These are phyloP conservation scores for Cercospora zeae-maydis DNA, from an alignment of 2,329 filamentous ascomycete species.

Conservation along the genomic window DNA sequence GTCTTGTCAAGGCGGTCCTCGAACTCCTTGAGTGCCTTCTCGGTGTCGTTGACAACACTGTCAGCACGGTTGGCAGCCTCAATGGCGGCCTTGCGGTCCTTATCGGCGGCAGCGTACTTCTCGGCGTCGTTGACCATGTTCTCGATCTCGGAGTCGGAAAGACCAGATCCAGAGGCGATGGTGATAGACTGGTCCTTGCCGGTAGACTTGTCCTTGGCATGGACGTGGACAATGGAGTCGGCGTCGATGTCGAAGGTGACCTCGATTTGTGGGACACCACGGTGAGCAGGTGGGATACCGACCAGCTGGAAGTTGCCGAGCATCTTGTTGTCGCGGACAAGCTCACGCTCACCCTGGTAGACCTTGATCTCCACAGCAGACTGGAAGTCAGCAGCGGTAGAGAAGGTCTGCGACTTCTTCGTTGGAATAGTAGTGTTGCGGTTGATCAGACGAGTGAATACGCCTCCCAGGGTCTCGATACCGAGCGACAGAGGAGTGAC, in stretches of 20 bases:
- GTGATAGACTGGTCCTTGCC: constrained; percentile 99
- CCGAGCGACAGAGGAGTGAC: constrained; percentile 94
- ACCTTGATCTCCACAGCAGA: constrained; percentile 99
- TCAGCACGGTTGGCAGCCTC: constrained; percentile 97
- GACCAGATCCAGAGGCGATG: constrained; percentile 94
- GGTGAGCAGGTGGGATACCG: constrained; percentile 91
- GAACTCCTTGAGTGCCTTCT: constrained; percentile 96
- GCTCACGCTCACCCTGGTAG: constrained; percentile 99
- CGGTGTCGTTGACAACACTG: constrained; percentile 92
- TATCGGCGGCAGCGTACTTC: constrained; percentile 90
- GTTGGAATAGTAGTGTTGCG: constrained; percentile 98
- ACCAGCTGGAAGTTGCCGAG: constrained; percentile 99
- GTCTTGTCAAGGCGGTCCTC: constrained; percentile 95
- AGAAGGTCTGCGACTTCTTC: constrained; percentile 99
- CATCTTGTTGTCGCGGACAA: constrained; percentile 97
- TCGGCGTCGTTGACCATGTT: constrained; percentile 97
- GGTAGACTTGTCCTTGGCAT: constrained; percentile 98
- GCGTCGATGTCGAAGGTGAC: constrained; percentile 99
- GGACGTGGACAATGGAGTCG: constrained; percentile 95
- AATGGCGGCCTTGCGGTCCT: constrained; percentile 93
- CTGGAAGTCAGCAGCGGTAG: constrained; percentile 96
- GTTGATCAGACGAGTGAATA: constrained; percentile 97
- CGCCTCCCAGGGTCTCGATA: constrained; percentile 97
- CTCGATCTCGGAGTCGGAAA: constrained; percentile 91
- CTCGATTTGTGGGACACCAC: constrained; percentile 93